Evolutionary conservation across 2,329 filamentous ascomycete species (phyloP), one percentile per base, ranked within the genome.

Genomic region (Diplodia mutila): DNA sequence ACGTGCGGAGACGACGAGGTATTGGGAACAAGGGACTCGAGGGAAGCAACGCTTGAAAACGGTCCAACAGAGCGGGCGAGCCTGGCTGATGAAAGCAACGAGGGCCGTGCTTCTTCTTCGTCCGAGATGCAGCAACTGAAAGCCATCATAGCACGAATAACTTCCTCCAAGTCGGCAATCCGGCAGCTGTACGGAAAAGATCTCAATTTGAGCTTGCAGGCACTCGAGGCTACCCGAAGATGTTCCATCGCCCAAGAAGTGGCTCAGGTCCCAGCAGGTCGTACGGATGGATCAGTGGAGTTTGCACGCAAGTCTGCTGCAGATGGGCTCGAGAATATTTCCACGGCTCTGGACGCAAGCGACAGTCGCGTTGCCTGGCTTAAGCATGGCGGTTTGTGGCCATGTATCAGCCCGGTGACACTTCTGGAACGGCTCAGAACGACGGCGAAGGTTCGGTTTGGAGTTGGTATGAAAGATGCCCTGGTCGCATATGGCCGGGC

Each of bases 361-460:
- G 51, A 65, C 3, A 4, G 49, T 76, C 2, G 54, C 61, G 4
- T 37, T 9, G 7, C 49, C 70, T 5, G 74, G 80, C 68, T 18
- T 67, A n/a, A 74, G 76, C 34, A 70, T 68, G 63, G 63, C 16
- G 63, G 53, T 9, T 14, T 67, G 12, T 59, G 65, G 65, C 53
- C 53, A 11, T 67, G 42, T 18, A 53, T 52, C 25, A 67, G 23
- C 46, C 55, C 53, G 1, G 21, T 52, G 0, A 39, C 53, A 21
- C 68, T 87, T 1, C 79, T 89, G 0, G 79, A 83, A 54, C 82
- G 84, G 46, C 73, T 89, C 0, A 77, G 83, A 6, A 80, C 78
- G 0, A 78, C 72, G 0, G 74, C 75, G 0, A 69, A 69, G 1
- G 29, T 51, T 0, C 9, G 6, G 0, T 81, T 84, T 16, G 78